phyloP scores from a whole-genome alignment of 148 eudicot genomes.

The Cornus controversa region DNA sequence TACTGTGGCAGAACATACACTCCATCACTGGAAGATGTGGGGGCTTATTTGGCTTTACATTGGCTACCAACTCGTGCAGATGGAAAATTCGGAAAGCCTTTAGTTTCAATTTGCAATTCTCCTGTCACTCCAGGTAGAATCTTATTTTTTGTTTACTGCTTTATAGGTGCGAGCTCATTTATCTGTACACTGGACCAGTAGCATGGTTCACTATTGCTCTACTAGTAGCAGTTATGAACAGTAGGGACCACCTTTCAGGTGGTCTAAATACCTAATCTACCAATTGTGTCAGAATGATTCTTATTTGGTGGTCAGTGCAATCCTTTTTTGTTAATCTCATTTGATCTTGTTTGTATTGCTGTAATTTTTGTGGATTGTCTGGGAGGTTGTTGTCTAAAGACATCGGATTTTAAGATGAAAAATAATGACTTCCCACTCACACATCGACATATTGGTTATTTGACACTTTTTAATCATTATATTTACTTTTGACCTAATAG shows the following conservation, averaged over 20 bases:
- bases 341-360: no score
- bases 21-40: constrained; percentile 88
- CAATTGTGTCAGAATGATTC: neutral
- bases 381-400: neutral
- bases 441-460: no score
- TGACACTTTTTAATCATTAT: neutral
- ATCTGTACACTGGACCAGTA: neutral
- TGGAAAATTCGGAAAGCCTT: constrained; percentile 72
- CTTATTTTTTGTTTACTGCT: constrained; percentile 5
- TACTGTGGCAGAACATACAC: constrained; percentile 62
- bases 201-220: constrained; percentile 4
- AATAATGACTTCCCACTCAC: no score
- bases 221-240: neutral
- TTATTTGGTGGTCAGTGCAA: neutral
- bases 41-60: constrained; percentile 70
- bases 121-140: constrained; percentile 77
- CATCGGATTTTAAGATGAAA: no score
- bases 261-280: neutral
- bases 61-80: constrained; percentile 93
- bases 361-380: neutral
- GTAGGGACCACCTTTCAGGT: neutral
- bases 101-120: constrained; percentile 58
- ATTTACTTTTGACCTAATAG: neutral
- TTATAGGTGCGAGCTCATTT: constrained; percentile 3
- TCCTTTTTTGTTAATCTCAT: neutral